Conservation (phyloP, 2,329 filamentous ascomycete species). For the Hypomyces perniciosus region DNA sequence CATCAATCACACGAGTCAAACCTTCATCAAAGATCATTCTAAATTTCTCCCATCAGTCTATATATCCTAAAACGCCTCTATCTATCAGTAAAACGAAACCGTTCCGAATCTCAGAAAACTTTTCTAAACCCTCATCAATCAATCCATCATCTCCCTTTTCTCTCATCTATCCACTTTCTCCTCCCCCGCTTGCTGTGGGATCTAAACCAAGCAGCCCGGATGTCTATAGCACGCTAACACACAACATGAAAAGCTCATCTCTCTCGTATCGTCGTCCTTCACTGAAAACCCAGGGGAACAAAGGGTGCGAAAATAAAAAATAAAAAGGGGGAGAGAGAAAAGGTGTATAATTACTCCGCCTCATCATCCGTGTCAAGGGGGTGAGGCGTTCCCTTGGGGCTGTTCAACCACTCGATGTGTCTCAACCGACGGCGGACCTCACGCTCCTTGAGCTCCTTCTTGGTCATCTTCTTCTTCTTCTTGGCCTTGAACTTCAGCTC, state of each 20-base stretch:
- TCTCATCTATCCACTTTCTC: neutral
- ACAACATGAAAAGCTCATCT: neutral
- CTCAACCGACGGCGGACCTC: constrained; percentile 81
- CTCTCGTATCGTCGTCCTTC: too few species aligned
- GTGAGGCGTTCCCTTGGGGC: constrained; percentile 75
- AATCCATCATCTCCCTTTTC: constrained; percentile 1
- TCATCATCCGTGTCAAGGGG: constrained; percentile 75
- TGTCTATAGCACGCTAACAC: constrained; percentile 4
- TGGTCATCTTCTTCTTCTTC: constrained; percentile 99
- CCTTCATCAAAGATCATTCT: too few species aligned
- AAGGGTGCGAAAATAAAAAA: too few species aligned
- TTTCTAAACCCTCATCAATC: neutral
- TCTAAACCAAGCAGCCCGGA: neutral
- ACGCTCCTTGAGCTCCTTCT: constrained; percentile 90
- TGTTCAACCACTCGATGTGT: constrained; percentile 81
- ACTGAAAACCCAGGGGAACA: too few species aligned
- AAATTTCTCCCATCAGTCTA: too few species aligned
- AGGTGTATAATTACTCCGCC: constrained; percentile 23
- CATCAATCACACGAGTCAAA: too few species aligned
- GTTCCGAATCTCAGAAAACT: constrained; percentile 1
- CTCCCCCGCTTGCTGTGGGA: neutral
- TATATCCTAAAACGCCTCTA: constrained; percentile 17
- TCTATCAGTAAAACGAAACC: neutral
- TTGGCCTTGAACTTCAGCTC: constrained; percentile 80
- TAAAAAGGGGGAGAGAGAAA: neutral